Percentiles rank a stretch among this genome's conserved stretches.
These are phyloP conservation scores for Phytophthora boehmeriae DNA, from an alignment of 352 stramenopile genomes.

Conservation along the genomic window DNA sequence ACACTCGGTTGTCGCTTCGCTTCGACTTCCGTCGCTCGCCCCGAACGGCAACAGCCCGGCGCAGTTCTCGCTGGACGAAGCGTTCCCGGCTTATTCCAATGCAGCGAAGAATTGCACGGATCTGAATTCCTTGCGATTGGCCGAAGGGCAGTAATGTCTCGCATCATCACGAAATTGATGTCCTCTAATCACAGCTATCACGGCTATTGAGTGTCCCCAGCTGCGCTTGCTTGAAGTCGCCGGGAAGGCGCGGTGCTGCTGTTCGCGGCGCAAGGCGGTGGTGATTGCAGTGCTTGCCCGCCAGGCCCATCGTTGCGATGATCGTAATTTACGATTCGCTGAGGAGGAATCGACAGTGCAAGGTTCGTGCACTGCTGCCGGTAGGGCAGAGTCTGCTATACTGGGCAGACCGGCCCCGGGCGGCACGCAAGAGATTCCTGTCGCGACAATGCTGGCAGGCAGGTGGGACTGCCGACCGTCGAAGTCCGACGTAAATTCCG, in stretches of 20 bases:
- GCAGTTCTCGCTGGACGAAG: conserved; percentile 27
- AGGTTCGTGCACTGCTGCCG: background rate
- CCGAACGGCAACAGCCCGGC: conserved; percentile 4
- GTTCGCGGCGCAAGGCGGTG: no score
- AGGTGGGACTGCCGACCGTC: background rate
- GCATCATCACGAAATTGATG: background rate
- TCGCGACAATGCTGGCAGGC: background rate
- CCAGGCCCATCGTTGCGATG: background rate
- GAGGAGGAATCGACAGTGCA: background rate
- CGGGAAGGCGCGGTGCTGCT: no score
- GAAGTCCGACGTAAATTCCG: no score
- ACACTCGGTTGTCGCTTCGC: conserved; percentile 5
- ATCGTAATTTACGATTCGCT: background rate
- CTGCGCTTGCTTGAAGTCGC: background rate
- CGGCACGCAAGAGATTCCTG: conserved; percentile 1
- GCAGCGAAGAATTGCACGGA: conserved; percentile 16
- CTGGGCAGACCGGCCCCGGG: background rate
- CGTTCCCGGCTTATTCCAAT: background rate
- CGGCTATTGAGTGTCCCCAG: no score
- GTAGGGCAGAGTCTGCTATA: no score
- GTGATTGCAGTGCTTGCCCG: background rate
- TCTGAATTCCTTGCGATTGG: conserved; percentile 17
- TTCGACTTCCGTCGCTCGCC: conserved; percentile 3
- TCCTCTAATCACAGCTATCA: no score
- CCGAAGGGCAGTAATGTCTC: conserved; percentile 5